Evolutionary conservation across 2,329 filamentous ascomycete genomes (phyloP).

Genomic region (Cytospora piceae): DNA sequence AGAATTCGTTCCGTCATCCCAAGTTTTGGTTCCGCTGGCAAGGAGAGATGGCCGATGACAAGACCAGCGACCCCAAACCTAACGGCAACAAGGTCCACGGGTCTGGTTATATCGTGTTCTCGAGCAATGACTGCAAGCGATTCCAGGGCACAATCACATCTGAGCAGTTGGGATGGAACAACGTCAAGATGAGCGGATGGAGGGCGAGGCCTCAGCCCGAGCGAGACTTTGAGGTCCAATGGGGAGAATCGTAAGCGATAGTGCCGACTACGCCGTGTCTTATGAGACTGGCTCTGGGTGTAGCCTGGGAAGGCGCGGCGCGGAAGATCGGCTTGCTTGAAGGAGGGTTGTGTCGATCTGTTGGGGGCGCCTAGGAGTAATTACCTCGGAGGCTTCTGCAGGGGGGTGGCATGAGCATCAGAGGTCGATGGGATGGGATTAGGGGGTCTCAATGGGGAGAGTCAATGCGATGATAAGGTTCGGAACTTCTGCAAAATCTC

Average conservation of each 20-base stretch:
- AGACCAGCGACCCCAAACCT: not conserved
- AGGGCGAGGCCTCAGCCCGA: constrained; percentile 32
- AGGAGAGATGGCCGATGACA: constrained; percentile 9
- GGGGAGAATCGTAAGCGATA: constrained; percentile 8
- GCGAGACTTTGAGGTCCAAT: constrained; percentile 32
- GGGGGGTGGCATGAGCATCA: too few species aligned
- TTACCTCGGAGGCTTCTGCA: too few species aligned
- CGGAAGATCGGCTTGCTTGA: too few species aligned
- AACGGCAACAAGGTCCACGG: constrained; percentile 24
- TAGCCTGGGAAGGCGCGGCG: too few species aligned
- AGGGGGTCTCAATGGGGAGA: too few species aligned
- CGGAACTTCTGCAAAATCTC: too few species aligned
- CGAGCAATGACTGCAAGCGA: constrained; percentile 34
- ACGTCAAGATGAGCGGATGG: constrained; percentile 31
- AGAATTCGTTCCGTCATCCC: constrained; percentile 35
- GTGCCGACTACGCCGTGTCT: not conserved
- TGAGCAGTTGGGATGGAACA: constrained; percentile 33
- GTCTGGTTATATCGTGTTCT: constrained; percentile 35
- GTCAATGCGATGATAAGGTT: too few species aligned
- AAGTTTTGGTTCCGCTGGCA: constrained; percentile 36
- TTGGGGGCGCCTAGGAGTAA: too few species aligned
- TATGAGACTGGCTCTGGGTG: not conserved
- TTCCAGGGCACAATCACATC: constrained; percentile 35
- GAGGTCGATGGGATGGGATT: too few species aligned
- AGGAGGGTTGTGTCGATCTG: too few species aligned